Base-by-base conservation (phyloP, 805 yeast species). In the Saturnispora sanitii region DNA sequence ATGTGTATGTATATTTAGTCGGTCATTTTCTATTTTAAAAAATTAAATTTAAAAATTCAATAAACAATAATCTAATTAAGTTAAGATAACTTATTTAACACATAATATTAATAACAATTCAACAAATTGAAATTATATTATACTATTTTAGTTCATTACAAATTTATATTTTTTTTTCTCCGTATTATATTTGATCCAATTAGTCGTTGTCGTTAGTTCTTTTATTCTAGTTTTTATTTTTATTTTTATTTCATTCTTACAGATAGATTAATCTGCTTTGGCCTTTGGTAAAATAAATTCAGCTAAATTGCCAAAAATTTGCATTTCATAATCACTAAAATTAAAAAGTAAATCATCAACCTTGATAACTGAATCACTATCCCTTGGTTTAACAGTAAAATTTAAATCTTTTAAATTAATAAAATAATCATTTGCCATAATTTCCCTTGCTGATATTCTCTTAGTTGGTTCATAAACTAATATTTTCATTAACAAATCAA, bases 391-490 rank as follows among this genome's bases (percentile, higher is more conserved):
- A 18, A 53, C 60, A 36, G 61, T 62, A 57, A 74, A 72, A 16
- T 64, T 63, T 22, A 63, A 60, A 40, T 69, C 71, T 58, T 90
- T 81, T 50, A 90, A 70, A 55, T 88, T 95, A 58, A 85, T 82
- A 58, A 90, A 90, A 60, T 86, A 92, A 20, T 82, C 80, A 65
- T 90, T 96, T 6, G 88, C 77, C 70, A 92, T 65, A 7, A 90
- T 86, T 51, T 81, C 73, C 55, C 80, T 73, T 38, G 97, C 90
- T 35, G 82, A 71, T 45, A 85, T 72, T 59, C 99, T 77, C 42
- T 68, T 64, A 39, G 79, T 82, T 13, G 99, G 99, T 48, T 87
- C 92, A 63, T 92, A 92, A 37, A 86, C 94, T 47, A 92, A 72
- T 35, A 92, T 77, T 44, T 73, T 73, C 68, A 82, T 71, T 53